Evolutionary conservation across 768 basidiomycete species (phyloP).

Genomic region (Cystoderma amianthinum): DNA sequence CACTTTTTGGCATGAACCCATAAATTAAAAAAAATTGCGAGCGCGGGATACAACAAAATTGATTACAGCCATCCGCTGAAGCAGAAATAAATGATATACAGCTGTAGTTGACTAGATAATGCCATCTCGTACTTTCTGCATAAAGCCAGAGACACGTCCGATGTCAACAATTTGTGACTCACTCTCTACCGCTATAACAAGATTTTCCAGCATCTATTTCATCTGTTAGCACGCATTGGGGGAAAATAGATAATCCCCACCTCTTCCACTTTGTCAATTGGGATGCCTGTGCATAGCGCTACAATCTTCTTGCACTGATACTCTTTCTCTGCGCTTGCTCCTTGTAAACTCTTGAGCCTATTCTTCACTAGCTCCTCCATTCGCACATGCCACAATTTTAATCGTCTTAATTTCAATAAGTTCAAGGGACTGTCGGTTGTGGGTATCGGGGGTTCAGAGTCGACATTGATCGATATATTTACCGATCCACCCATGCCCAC

Average conservation of each 20-base stretch:
- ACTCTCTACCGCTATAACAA: slow-evolving; percentile 84
- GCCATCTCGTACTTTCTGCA: slow-evolving; percentile 65
- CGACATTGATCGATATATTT: slow-evolving; percentile 57
- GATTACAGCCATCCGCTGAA: not conserved
- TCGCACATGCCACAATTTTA: slow-evolving; percentile 80
- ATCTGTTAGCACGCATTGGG: not conserved
- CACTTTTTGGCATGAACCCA: not conserved
- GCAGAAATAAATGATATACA: not conserved
- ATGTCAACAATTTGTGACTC: slow-evolving; percentile 80
- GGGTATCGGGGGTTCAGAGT: slow-evolving; percentile 71
- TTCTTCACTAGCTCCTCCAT: slow-evolving; percentile 69
- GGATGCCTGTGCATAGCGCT: slow-evolving; percentile 80
- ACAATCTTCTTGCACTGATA: slow-evolving; percentile 91
- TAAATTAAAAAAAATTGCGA: not conserved
- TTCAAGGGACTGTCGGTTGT: slow-evolving; percentile 46
- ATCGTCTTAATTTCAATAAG: slow-evolving; percentile 64
- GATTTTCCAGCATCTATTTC: slow-evolving; percentile 70
- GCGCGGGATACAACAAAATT: no score
- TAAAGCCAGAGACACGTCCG: slow-evolving; percentile 80
- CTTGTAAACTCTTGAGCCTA: slow-evolving; percentile 64
- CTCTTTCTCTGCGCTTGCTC: slow-evolving; percentile 82
- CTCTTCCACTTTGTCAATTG: slow-evolving; percentile 83
- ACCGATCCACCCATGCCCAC: slow-evolving; percentile 56
- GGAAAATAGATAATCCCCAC: slow-evolving; percentile 41
- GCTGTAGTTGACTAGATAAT: not conserved